These are phyloP conservation scores for Naegleria lovaniensis DNA, from an alignment of 208 protist genomes.

Conservation along the genomic window DNA sequence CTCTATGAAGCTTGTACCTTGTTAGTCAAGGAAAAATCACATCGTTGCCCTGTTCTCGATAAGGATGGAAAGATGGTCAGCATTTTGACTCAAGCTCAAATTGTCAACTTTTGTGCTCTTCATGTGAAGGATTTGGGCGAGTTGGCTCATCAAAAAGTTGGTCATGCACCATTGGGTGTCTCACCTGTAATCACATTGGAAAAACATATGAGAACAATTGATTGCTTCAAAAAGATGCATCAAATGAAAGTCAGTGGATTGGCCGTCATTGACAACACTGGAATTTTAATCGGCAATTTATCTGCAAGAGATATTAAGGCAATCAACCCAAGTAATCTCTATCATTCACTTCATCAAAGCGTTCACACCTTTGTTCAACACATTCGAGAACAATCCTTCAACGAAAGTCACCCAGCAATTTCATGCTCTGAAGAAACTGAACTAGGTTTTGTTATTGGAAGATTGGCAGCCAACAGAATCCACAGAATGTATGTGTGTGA, in stretches of 20 bases:
- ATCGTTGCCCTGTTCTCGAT: neutral
- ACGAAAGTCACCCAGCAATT: neutral
- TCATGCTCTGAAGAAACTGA: neutral
- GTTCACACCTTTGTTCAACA: neutral
- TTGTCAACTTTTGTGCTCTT: neutral
- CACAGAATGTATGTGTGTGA: slow-evolving; percentile 23
- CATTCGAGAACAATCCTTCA: neutral
- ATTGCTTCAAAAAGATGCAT: slow-evolving; percentile 26
- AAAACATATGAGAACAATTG: slow-evolving; percentile 8
- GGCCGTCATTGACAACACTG: neutral
- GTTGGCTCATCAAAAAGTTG: neutral
- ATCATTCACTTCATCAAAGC: neutral
- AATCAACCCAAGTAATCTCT: neutral
- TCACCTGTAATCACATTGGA: neutral
- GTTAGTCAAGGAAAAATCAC: neutral
- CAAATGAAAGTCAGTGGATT: neutral
- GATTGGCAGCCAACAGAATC: slow-evolving; percentile 11
- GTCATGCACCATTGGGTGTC: neutral
- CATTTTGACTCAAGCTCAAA: slow-evolving; percentile 3
- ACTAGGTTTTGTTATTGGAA: slow-evolving; percentile 17
- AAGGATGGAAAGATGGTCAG: neutral
- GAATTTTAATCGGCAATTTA: slow-evolving; percentile 15
- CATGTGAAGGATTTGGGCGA: neutral
- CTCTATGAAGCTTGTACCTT: neutral
- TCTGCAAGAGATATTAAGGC: slow-evolving; percentile 11